A percentile compares a stretch with the other conserved stretches of the same genome.
phyloP scores from a whole-genome alignment of 139 green algal genomes.

The Tetradesmus obliquus region DNA sequence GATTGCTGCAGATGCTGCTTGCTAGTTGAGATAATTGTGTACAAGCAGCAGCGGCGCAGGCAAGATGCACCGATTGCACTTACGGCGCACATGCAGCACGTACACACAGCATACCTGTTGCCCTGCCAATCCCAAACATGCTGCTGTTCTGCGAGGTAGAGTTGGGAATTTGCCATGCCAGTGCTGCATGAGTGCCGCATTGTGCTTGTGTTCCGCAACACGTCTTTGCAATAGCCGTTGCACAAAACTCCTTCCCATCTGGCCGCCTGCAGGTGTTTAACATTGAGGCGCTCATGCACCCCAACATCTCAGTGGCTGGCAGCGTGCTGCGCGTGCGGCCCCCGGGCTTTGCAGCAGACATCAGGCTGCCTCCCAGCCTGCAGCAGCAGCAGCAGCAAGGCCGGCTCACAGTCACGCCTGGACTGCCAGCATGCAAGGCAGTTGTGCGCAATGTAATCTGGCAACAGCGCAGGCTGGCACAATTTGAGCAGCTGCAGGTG shows the following conservation, averaged over 20 bases:
- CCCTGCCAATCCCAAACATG: too few relatives aligned
- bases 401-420: not conserved
- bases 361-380: not conserved
- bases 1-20: too few relatives aligned
- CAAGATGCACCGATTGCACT: too few relatives aligned
- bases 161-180: too few relatives aligned
- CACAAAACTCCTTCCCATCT: not conserved
- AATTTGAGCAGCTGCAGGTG: not conserved
- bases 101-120: too few relatives aligned
- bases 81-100: too few relatives aligned
- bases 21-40: too few relatives aligned
- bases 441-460: not conserved
- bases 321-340: not conserved
- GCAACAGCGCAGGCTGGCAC: not conserved
- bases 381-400: not conserved
- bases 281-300: not conserved
- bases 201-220: too few relatives aligned
- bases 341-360: not conserved
- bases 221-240: not conserved
- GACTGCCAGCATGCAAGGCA: not conserved
- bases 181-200: too few relatives aligned
- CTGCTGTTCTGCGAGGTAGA: too few relatives aligned
- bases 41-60: too few relatives aligned
- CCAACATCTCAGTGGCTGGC: not conserved
- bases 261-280: not conserved